Base-by-base conservation (phyloP, 2,329 filamentous ascomycete species). In the Exophiala viscosa region DNA sequence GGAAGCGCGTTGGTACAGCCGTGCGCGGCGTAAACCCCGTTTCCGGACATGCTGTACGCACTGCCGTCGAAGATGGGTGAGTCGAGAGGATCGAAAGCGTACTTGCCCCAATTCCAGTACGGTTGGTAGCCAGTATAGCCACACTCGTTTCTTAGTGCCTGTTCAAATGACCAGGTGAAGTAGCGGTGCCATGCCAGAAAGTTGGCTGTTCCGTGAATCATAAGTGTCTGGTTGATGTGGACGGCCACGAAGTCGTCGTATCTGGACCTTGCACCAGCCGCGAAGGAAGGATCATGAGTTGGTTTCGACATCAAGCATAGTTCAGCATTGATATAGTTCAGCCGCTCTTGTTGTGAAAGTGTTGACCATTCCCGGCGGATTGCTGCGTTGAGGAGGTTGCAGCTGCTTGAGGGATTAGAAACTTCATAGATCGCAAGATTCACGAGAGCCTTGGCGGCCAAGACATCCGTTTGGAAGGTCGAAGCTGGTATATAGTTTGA, bases 151-250 rank as follows among this genome's bases (percentile, higher is more conserved):
- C 69, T 66, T 3, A 77, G 66, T 5, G 69, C 70, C 55, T 69
- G 65, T 54, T 76, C 74, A 50, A 71, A 75, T 5, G 68, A 62
- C 54, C 63, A 69, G 44, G 69, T 65, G 55, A 70, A 73, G 50
- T 71, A 71, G 20, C 73, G 68, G 50, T 76, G 74, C 71, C 73
- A 74, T 18, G 68, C 62, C 34, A 75, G 62, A 58, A 75, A 72
- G 56, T 62, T 60, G 13, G 64, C 65, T 33, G 65, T 52, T 20
- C 47, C 64, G 34, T 72, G 70, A 35, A 72, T 68, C 17, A 45
- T 60, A 5, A 64, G 48, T 5, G 68, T 70, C 42, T 66, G 60
- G 47, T 66, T 64, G 33, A 70, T 69, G 45, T 73, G 71, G 5
- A 63, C 60, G 10, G 62, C 69, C 5, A 69, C 66, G 55, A 73